Evolutionary conservation across 2,329 filamentous ascomycete species (phyloP).

Genomic region (Fusarium continuum): DNA sequence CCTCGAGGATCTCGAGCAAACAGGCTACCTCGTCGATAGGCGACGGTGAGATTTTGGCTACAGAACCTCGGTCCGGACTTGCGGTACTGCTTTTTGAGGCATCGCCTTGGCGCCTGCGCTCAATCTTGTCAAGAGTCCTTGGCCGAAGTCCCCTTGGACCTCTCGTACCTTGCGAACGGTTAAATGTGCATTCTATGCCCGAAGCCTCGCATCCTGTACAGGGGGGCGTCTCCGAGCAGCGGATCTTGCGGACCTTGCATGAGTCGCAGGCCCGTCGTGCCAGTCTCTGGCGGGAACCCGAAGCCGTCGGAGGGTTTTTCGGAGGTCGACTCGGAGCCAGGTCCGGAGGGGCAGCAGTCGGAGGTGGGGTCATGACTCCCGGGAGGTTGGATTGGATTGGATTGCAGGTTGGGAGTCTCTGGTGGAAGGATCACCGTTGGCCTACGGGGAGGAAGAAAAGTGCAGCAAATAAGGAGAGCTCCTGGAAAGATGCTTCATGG

Average conservation of each 20-base stretch:
- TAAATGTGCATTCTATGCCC: conserved; percentile 61
- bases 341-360: conserved; percentile 7
- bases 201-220: conserved; percentile 56
- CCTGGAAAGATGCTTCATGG: conserved; percentile 6
- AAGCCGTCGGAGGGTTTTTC: conserved; percentile 25
- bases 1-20: conserved; percentile 49
- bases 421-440: neutral
- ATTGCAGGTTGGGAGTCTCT: neutral
- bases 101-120: conserved; percentile 31
- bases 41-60: conserved; percentile 17
- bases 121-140: conserved; percentile 56
- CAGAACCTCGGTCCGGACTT: neutral
- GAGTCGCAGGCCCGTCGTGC: conserved; percentile 57
- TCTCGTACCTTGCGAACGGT: conserved; percentile 53
- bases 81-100: conserved; percentile 10
- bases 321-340: conserved; percentile 20
- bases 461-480: conserved; percentile 7
- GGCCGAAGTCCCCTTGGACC: conserved; percentile 57
- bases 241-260: conserved; percentile 63
- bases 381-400: neutral
- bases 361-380: conserved; percentile 30
- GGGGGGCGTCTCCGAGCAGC: conserved; percentile 58
- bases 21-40: conserved; percentile 38
- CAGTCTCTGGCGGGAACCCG: conserved; percentile 30
- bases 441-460: neutral